Conservation (phyloP, 2,329 filamentous ascomycete species). For the Fusarium coicis region DNA sequence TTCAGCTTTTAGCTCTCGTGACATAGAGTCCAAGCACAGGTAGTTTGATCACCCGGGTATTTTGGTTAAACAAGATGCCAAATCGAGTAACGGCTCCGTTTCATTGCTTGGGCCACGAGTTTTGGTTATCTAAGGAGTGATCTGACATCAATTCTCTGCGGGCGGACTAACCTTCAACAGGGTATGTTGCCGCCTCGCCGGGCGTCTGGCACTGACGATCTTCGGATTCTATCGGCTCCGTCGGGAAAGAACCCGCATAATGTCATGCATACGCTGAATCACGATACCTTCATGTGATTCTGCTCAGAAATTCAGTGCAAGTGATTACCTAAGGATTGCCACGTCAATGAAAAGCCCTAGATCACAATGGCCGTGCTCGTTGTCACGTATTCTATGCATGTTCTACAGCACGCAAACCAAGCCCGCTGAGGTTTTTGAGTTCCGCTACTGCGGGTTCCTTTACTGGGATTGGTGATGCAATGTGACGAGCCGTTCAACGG, state of each 20-base stretch:
- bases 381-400: not conserved
- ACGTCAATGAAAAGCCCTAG: not conserved
- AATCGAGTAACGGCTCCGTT: conserved; percentile 17
- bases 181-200: not conserved
- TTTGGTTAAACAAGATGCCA: not conserved
- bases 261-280: not conserved
- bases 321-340: not conserved
- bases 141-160: not conserved
- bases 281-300: not conserved
- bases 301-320: not conserved
- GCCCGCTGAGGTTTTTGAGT: not conserved
- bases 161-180: conserved; percentile 4
- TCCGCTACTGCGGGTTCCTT: not conserved
- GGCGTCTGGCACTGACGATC: not conserved
- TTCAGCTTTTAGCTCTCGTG: not conserved
- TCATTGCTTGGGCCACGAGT: not conserved
- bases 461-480: not conserved
- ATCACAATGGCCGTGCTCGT: not conserved
- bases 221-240: conserved; percentile 17
- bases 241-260: not conserved
- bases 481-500: not conserved
- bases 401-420: not conserved
- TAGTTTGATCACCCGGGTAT: not conserved
- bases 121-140: not conserved
- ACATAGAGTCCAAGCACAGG: not conserved